Conservation (phyloP, 768 basidiomycete genomes). For the Naematelia aurantialba region DNA sequence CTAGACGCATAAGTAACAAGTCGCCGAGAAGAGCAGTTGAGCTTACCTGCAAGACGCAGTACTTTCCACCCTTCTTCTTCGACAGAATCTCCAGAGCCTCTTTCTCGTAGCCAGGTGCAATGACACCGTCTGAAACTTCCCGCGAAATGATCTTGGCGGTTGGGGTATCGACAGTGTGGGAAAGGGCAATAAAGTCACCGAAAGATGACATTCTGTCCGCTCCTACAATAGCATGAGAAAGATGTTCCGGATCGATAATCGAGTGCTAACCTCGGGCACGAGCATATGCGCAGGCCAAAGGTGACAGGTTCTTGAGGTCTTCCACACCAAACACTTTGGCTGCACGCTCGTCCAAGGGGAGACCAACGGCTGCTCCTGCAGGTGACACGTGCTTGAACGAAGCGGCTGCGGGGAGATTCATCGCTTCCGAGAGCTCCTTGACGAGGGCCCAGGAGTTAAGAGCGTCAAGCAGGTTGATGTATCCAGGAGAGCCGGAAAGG, state of each 20-base stretch:
- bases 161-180: slow-evolving; percentile 83
- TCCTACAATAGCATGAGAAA: slow-evolving; percentile 54
- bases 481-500: slow-evolving; percentile 89
- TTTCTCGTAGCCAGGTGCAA: slow-evolving; percentile 84
- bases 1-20: slow-evolving; percentile 52
- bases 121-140: slow-evolving; percentile 97
- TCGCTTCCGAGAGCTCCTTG: slow-evolving; percentile 81
- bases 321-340: slow-evolving; percentile 95
- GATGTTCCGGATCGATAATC: not conserved
- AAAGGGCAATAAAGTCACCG: slow-evolving; percentile 96
- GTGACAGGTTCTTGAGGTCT: slow-evolving; percentile 81
- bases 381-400: slow-evolving; percentile 99
- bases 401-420: slow-evolving; percentile 87
- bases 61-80: slow-evolving; percentile 98
- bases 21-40: not conserved
- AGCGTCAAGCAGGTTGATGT: slow-evolving; percentile 96
- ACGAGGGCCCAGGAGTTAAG: slow-evolving; percentile 96
- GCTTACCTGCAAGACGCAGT: slow-evolving; percentile 86
- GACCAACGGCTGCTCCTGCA: slow-evolving; percentile 89
- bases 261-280: slow-evolving; percentile 73
- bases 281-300: slow-evolving; percentile 88
- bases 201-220: slow-evolving; percentile 99
- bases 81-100: slow-evolving; percentile 84
- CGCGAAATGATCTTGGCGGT: slow-evolving; percentile 97
- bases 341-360: slow-evolving; percentile 71